Percentiles rank a stretch among this genome's conserved stretches.
These are phyloP conservation scores for Cucumis cinereus DNA, from an alignment of 306 rosid species.

Conservation along the genomic window DNA sequence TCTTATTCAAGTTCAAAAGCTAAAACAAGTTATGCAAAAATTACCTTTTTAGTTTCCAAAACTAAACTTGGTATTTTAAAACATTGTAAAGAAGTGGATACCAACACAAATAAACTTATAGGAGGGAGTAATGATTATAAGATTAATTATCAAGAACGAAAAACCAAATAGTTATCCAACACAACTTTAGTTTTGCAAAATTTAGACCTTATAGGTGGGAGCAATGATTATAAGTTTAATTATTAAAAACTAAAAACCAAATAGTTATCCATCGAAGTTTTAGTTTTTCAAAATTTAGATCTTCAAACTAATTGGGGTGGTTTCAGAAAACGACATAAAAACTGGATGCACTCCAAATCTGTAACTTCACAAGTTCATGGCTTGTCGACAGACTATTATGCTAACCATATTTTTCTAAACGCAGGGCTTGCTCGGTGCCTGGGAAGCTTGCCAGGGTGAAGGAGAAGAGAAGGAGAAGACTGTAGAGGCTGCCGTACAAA, in stretches of 20 bases:
- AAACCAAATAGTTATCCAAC: background rate
- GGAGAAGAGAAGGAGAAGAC: conserved; percentile 35
- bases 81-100: too few species aligned
- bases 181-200: background rate
- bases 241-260: background rate
- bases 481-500: conserved; percentile 34
- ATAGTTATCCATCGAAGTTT: background rate
- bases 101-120: background rate
- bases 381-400: background rate
- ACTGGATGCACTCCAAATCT: background rate
- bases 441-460: conserved; percentile 35
- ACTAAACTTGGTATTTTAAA: too few species aligned
- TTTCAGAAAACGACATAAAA: background rate
- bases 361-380: background rate
- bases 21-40: too few species aligned
- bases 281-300: background rate
- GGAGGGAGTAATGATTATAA: background rate
- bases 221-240: background rate
- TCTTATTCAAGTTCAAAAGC: too few species aligned
- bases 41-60: too few species aligned
- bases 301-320: background rate
- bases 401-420: background rate
- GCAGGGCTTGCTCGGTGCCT: conserved; percentile 34
- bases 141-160: background rate
- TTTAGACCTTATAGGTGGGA: background rate